Evolutionary conservation across 2,329 filamentous ascomycete species (phyloP).

Genomic region (Chaetoscypha palmicola): DNA sequence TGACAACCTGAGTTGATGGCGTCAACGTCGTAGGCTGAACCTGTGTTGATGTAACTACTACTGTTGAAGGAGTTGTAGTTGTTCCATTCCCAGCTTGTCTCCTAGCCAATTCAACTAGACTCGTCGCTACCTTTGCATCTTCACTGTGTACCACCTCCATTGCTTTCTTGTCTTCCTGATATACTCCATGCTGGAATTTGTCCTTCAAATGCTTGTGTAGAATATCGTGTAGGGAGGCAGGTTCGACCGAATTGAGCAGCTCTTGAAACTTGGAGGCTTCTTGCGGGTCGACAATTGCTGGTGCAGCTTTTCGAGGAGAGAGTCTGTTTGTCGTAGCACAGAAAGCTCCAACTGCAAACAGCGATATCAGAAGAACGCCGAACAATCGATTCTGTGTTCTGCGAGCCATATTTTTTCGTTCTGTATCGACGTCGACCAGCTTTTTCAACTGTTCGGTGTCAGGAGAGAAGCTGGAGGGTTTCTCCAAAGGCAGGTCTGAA

Average conservation of each 20-base stretch:
- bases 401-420: conserved; percentile 32
- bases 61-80: neutral
- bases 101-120: conserved; percentile 57
- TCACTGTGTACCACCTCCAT: conserved; percentile 55
- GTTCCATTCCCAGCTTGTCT: conserved; percentile 39
- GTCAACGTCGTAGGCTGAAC: neutral
- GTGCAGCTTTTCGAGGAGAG: conserved; percentile 2
- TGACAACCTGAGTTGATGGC: neutral
- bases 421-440: conserved; percentile 1
- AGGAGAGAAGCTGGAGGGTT: conserved; percentile 2
- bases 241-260: conserved; percentile 49
- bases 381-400: conserved; percentile 34
- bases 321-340: conserved; percentile 27
- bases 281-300: conserved; percentile 7
- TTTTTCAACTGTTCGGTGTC: conserved; percentile 7
- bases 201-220: conserved; percentile 56
- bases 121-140: conserved; percentile 54
- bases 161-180: conserved; percentile 55
- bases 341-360: conserved; percentile 33
- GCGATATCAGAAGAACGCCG: conserved; percentile 27
- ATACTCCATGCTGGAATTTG: conserved; percentile 62
- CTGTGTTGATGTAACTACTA: neutral
- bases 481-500: conserved; percentile 9
- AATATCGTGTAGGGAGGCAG: conserved; percentile 56
- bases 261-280: conserved; percentile 41